Conservation (phyloP, 2,329 filamentous ascomycete genomes). For the Magnaporthiopsis incrustans region DNA sequence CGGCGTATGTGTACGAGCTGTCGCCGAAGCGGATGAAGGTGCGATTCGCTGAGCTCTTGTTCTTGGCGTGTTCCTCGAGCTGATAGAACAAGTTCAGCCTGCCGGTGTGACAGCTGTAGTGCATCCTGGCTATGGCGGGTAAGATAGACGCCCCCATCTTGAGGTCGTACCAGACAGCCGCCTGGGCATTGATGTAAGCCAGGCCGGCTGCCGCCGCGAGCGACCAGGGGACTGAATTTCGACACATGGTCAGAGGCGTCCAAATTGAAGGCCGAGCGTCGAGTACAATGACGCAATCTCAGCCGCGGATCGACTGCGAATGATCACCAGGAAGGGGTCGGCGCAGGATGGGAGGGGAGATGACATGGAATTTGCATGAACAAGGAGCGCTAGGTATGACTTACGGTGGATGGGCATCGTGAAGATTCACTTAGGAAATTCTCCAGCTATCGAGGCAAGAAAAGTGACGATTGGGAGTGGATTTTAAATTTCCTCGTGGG, state of each 20-base stretch:
- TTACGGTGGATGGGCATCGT: background rate
- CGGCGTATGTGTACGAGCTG: constrained; percentile 62
- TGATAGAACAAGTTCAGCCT: constrained; percentile 66
- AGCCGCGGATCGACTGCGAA: background rate
- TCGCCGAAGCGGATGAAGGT: constrained; percentile 62
- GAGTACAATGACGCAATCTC: background rate
- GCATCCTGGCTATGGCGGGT: constrained; percentile 33
- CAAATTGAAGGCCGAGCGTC: background rate
- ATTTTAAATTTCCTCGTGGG: background rate
- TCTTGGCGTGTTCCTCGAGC: constrained; percentile 58
- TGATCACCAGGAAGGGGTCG: background rate
- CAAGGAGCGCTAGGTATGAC: background rate
- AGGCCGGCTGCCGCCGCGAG: constrained; percentile 53
- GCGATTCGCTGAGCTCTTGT: constrained; percentile 40
- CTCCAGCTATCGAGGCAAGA: background rate
- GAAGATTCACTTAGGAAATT: background rate
- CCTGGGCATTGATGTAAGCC: constrained; percentile 73
- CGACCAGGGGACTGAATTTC: constrained; percentile 38
- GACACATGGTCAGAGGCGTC: background rate
- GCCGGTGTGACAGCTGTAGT: constrained; percentile 45
- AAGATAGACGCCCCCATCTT: constrained; percentile 48
- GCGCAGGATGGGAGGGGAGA: background rate
- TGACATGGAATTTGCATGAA: background rate
- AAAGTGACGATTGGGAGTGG: background rate
- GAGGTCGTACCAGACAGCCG: constrained; percentile 58